Evolutionary conservation across 2,329 filamentous ascomycete genomes (phyloP), one percentile per base, ranked within the genome.

Genomic region (Boeremia lycopersici): DNA sequence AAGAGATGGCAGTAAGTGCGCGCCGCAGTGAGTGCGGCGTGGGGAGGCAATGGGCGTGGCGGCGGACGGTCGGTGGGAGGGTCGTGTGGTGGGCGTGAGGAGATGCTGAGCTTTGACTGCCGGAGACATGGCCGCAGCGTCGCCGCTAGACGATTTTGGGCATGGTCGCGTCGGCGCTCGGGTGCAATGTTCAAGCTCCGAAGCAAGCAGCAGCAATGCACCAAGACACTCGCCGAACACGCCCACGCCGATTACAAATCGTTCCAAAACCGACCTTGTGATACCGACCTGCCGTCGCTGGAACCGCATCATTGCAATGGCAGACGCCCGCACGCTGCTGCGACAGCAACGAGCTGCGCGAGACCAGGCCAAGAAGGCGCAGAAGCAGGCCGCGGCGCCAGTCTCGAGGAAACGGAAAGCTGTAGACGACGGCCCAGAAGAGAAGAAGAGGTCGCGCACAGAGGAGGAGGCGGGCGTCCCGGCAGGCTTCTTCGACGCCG

Each of bases 291-390:
- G 5, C 43, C 2, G 26, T 13, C 12, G 8, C 17, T 10, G 6
- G 23, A n/a, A 31, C 35, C 19, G 15, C 45, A 3, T 19, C 36
- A 6, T 25, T 29, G 17, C 29, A 31, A 76, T 76, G 74, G 73
- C 74, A 9, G 73, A 76, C 63, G 73, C 72, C 29, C 72, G 74
- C 40, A 65, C 74, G 11, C 41, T 76, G 53, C 69, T 76, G 36
- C 73, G 73, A 50, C 71, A 75, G 61, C 71, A 76, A 58, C 71
- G 73, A 15, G 73, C 73, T 48, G 68, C 71, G 39, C 68, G 73
- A 36, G 70, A 74, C 39, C 71, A 72, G 49, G 60, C 67, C 44
- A 70, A 68, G 48, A 64, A 61, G 46, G 62, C 67, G 19, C 67
- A 64, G 53, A 73, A 67, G 57, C 63, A 60, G 43, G 68, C 70